Percentiles rank a stretch among this genome's conserved stretches.
These are phyloP conservation scores for Lodderomyces jiufengensis DNA, from an alignment of 1,139 yeast species.

Conservation along the genomic window DNA sequence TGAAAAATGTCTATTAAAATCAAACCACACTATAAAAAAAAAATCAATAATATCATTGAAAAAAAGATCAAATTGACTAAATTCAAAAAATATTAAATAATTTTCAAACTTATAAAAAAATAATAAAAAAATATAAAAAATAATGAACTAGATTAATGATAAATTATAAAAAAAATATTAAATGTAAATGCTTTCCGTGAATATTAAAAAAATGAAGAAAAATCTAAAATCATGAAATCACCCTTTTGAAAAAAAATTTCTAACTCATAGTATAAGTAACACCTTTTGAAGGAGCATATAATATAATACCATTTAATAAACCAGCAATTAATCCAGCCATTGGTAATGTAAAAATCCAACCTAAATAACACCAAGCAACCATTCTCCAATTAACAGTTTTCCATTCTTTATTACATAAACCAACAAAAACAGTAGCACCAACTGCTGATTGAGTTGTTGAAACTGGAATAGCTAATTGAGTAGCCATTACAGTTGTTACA, in stretches of 20 bases:
- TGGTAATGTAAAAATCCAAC: conserved; percentile 75
- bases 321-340: conserved; percentile 74
- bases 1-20: too few relatives aligned
- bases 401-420: conserved; percentile 63
- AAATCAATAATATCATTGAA: not conserved
- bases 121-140: not conserved
- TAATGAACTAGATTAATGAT: not conserved
- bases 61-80: not conserved
- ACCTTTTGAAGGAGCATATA: conserved; percentile 62
- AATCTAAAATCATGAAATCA: not conserved
- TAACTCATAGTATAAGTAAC: conserved; percentile 23
- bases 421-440: conserved; percentile 76
- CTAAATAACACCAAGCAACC: conserved; percentile 67
- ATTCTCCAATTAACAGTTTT: conserved; percentile 75
- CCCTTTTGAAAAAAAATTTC: not conserved
- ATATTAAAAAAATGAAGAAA: not conserved
- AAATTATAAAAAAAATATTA: not conserved
- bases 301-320: conserved; percentile 57
- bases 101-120: too few relatives aligned
- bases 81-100: not conserved
- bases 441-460: conserved; percentile 81
- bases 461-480: conserved; percentile 67
- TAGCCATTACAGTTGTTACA: conserved; percentile 69
- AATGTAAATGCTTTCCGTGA: too few relatives aligned
- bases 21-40: too few relatives aligned